A percentile compares a stretch with the other conserved stretches of the same genome.
Evolutionary conservation across 441 rosid genomes (phyloP).

Genomic region (Bocquillonia castaneifolia): DNA sequence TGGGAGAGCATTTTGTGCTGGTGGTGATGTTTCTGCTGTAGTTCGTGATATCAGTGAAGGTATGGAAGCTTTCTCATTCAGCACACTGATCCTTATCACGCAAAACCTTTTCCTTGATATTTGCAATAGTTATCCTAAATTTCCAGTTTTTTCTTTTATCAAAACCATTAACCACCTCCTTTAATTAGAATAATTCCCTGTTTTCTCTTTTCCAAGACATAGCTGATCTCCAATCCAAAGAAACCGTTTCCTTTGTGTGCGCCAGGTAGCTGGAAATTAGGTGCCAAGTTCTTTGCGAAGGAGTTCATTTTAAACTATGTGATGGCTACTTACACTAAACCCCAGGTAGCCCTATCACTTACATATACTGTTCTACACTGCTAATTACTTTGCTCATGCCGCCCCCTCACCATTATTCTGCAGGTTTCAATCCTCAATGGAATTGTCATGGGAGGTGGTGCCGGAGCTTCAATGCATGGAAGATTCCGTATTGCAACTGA

Average conservation of each 20-base stretch:
- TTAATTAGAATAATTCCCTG: background rate
- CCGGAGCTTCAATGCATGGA: conserved; percentile 79
- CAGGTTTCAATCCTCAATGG: conserved; percentile 82
- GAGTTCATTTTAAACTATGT: conserved; percentile 57
- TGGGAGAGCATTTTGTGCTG: conserved; percentile 66
- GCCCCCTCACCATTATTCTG: background rate
- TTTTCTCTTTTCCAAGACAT: background rate
- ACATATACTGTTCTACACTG: background rate
- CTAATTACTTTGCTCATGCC: background rate
- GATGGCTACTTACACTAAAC: conserved; percentile 70
- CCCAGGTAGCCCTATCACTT: conserved; percentile 45
- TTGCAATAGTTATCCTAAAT: background rate
- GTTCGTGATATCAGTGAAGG: conserved; percentile 43
- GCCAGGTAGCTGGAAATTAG: conserved; percentile 56
- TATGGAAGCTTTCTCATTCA: conserved; percentile 2
- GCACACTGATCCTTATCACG: background rate
- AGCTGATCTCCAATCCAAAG: background rate
- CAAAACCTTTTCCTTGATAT: background rate
- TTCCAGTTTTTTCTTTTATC: background rate
- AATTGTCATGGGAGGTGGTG: conserved; percentile 91
- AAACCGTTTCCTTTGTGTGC: conserved; percentile 15
- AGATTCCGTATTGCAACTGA: conserved; percentile 77
- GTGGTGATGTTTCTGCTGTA: conserved; percentile 60
- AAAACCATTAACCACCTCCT: background rate
- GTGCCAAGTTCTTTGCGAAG: conserved; percentile 43